A percentile compares a stretch with the other conserved stretches of the same genome.
These are phyloP conservation scores for Blastocladiella emersonii DNA, from an alignment of 371 early-diverging fungal genomes.

Conservation along the genomic window DNA sequence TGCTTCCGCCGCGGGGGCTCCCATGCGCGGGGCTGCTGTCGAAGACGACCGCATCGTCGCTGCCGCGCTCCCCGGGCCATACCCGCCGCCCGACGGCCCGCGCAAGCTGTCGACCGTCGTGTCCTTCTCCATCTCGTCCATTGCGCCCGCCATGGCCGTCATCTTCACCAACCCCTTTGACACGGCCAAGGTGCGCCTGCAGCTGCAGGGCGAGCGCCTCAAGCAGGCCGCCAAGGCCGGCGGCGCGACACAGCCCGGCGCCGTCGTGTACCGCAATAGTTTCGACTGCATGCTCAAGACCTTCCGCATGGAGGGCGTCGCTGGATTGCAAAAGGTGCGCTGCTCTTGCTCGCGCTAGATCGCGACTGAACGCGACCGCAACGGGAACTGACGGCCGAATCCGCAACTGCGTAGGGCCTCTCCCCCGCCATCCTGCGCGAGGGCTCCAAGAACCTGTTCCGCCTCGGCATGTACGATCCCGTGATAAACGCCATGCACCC, in stretches of 20 bases:
- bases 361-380: too few species aligned
- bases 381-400: too few species aligned
- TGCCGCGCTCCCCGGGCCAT: neutral
- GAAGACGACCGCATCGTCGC: too few species aligned
- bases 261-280: constrained; percentile 38
- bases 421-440: constrained; percentile 50
- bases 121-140: constrained; percentile 22
- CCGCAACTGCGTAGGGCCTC: constrained; percentile 20
- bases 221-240: neutral
- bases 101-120: neutral
- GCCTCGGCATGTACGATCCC: constrained; percentile 54
- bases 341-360: too few species aligned
- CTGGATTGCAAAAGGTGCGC: constrained; percentile 39
- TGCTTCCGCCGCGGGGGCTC: too few species aligned
- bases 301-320: constrained; percentile 40
- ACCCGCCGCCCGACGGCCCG: neutral
- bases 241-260: neutral
- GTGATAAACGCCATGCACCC: constrained; percentile 42
- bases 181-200: constrained; percentile 43
- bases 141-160: constrained; percentile 42
- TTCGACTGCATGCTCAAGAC: constrained; percentile 48
- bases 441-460: constrained; percentile 50
- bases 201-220: constrained; percentile 39
- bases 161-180: constrained; percentile 55
- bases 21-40: too few species aligned